phyloP scores from a whole-genome alignment of 257 asterid species.

The Hygrophila difformis region DNA sequence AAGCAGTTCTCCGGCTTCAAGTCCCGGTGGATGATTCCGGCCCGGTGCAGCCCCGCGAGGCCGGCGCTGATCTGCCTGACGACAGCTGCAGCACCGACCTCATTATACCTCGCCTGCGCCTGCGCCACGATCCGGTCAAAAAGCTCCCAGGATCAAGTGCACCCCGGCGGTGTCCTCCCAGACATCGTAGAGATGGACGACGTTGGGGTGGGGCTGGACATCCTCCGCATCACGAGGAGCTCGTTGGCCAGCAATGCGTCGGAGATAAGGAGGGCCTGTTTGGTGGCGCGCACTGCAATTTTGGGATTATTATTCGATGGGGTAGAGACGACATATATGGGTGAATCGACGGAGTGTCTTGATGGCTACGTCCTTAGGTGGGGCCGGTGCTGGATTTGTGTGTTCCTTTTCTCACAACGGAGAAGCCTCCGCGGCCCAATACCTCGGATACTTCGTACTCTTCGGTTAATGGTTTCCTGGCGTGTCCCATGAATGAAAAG shows the following conservation, averaged over 20 bases:
- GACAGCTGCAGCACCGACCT: slow-evolving; percentile 64
- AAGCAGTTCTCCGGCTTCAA: slow-evolving; percentile 84
- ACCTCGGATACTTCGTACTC: slow-evolving; percentile 65
- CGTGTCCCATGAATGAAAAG: slow-evolving; percentile 51
- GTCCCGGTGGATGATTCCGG: slow-evolving; percentile 61
- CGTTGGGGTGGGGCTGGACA: slow-evolving; percentile 77
- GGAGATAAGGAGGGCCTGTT: slow-evolving; percentile 45
- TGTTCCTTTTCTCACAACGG: slow-evolving; percentile 59
- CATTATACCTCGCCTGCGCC: slow-evolving; percentile 60
- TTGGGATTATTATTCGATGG: slow-evolving; percentile 6
- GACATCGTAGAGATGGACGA: slow-evolving; percentile 66
- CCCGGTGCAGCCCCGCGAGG: slow-evolving; percentile 47
- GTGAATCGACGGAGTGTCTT: slow-evolving; percentile 56
- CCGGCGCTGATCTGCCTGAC: slow-evolving; percentile 66
- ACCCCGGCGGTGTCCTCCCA: slow-evolving; percentile 57
- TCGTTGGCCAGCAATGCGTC: slow-evolving; percentile 66
- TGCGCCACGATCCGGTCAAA: slow-evolving; percentile 56
- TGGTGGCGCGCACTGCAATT: slow-evolving; percentile 14
- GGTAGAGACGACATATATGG: slow-evolving; percentile 14
- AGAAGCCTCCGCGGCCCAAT: slow-evolving; percentile 79
- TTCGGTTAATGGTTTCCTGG: slow-evolving; percentile 33
- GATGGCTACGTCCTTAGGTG: slow-evolving; percentile 53
- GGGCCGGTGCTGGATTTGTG: slow-evolving; percentile 20
- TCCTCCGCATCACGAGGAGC: slow-evolving; percentile 72
- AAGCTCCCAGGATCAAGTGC: slow-evolving; percentile 67